A percentile compares a stretch with the other conserved stretches of the same genome.
Evolutionary conservation across 441 rosid species (phyloP).

Genomic region (Gossypium davidsonii): DNA sequence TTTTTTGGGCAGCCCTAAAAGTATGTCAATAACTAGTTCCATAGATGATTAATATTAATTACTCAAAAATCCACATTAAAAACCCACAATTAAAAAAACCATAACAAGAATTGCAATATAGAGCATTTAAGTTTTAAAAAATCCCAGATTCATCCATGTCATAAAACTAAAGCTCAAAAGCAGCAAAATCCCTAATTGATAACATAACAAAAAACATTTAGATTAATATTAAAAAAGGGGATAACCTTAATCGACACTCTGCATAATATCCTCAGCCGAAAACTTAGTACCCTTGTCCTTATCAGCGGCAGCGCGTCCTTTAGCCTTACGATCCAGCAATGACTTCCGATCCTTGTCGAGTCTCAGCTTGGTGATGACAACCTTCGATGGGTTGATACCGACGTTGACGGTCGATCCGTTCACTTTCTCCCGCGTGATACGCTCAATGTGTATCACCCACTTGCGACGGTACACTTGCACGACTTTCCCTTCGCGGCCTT

Average conservation of each 20-base stretch:
- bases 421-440: constrained; percentile 77
- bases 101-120: background rate
- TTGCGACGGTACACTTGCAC: constrained; percentile 76
- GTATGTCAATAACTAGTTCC: background rate
- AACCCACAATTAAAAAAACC: background rate
- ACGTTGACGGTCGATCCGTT: constrained; percentile 77
- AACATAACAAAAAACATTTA: constrained; percentile 10
- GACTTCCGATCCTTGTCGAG: constrained; percentile 76
- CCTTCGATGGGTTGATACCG: constrained; percentile 71
- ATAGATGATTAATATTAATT: background rate
- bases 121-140: background rate
- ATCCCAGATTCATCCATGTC: background rate
- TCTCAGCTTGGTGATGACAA: constrained; percentile 68
- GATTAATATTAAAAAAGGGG: background rate
- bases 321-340: constrained; percentile 68
- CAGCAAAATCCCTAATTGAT: background rate
- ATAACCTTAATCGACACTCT: constrained; percentile 47
- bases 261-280: constrained; percentile 75
- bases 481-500: constrained; percentile 77
- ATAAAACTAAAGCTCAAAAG: background rate
- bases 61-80: background rate
- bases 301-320: constrained; percentile 68
- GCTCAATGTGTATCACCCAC: constrained; percentile 88
- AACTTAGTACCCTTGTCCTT: constrained; percentile 83
- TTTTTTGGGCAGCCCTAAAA: too few species aligned